Conservation (phyloP, 2,329 filamentous ascomycete species). For the Pseudocercospora ulei region DNA sequence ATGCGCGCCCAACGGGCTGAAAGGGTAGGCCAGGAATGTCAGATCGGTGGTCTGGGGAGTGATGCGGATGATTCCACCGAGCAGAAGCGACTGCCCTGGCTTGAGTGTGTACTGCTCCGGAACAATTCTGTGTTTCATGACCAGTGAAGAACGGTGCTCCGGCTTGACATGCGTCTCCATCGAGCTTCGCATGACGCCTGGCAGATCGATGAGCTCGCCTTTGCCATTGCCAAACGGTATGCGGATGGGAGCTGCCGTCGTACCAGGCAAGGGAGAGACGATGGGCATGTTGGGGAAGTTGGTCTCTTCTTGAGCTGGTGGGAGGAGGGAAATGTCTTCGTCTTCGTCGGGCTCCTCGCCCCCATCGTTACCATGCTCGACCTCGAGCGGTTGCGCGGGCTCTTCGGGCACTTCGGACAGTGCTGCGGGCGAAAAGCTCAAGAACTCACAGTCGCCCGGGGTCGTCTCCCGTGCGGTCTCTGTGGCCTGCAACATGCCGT, state of each 20-base stretch:
- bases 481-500: conserved; percentile 11
- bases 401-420: background rate
- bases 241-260: conserved; percentile 88
- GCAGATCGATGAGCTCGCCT: conserved; percentile 88
- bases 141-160: conserved; percentile 54
- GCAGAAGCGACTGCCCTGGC: conserved; percentile 65
- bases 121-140: conserved; percentile 68
- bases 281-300: conserved; percentile 76
- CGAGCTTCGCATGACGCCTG: conserved; percentile 66
- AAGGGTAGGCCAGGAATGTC: conserved; percentile 71
- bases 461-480: background rate
- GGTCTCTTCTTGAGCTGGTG: conserved; percentile 62
- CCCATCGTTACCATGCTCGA: conserved; percentile 9
- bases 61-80: conserved; percentile 74
- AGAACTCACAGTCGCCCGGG: background rate
- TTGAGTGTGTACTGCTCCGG: conserved; percentile 66
- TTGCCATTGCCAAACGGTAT: conserved; percentile 77
- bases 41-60: conserved; percentile 59
- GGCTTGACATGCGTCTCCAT: conserved; percentile 62
- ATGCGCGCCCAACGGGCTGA: conserved; percentile 68
- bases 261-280: conserved; percentile 78
- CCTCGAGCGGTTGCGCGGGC: conserved; percentile 1
- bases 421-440: background rate
- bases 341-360: conserved; percentile 25
- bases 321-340: conserved; percentile 49